A percentile compares a stretch with the other conserved stretches of the same genome.
Conservation (phyloP, 192 early-diverging fungal genomes). For the Coemansia sp. region DNA sequence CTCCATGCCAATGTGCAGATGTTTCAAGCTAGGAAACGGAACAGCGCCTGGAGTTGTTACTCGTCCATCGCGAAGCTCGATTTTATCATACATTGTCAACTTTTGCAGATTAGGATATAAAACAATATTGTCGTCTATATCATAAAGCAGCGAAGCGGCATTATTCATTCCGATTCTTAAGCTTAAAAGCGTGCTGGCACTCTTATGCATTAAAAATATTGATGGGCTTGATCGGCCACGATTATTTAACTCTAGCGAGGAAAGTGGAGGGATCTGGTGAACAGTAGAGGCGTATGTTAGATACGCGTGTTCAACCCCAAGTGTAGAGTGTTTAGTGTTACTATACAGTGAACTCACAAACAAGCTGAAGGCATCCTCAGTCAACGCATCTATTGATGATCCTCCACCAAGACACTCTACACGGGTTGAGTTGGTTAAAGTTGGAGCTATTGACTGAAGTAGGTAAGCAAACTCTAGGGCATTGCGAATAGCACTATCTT, state of each 20-base stretch:
- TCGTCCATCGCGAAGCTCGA: neutral
- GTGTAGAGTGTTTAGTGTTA: neutral
- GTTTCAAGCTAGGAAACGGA: conserved; percentile 1
- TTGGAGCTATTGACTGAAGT: neutral
- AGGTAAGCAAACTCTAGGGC: neutral
- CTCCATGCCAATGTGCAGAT: neutral
- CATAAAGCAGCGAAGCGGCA: neutral
- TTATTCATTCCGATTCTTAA: neutral
- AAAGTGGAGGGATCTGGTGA: neutral
- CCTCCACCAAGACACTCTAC: neutral
- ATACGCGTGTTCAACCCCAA: neutral
- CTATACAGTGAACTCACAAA: neutral
- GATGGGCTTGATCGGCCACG: neutral
- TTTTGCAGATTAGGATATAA: conserved; percentile 9
- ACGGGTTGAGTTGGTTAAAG: too few species aligned
- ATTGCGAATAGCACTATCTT: neutral
- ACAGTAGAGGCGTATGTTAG: neutral
- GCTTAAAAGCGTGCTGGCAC: neutral
- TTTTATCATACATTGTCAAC: neutral
- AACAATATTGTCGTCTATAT: neutral
- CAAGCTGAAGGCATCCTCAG: neutral
- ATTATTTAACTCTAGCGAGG: neutral
- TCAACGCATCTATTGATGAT: neutral
- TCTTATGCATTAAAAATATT: neutral
- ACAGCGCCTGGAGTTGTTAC: neutral